phyloP scores from a whole-genome alignment of 2,329 filamentous ascomycete species.

The Leptodontidium sp. region DNA sequence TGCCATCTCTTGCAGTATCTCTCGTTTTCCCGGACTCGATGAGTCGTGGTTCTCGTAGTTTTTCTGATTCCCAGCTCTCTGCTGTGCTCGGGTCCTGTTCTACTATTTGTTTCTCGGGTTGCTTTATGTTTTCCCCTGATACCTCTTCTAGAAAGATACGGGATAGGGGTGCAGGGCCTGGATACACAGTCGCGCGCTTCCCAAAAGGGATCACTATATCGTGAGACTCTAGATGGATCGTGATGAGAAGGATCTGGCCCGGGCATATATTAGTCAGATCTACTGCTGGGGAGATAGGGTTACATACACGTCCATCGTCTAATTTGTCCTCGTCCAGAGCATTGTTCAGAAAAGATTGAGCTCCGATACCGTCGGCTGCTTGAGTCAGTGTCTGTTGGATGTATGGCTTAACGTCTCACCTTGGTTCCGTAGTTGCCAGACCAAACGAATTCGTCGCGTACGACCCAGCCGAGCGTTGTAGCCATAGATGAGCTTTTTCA shows the following conservation, averaged over 20 bases:
- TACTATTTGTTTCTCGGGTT: conserved; percentile 6
- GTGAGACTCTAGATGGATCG: no score
- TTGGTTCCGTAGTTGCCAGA: neutral
- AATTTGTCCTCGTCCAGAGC: conserved; percentile 13
- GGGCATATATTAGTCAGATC: neutral
- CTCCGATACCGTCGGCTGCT: conserved; percentile 4
- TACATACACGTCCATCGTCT: no score
- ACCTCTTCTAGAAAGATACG: conserved; percentile 9
- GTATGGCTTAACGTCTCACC: neutral
- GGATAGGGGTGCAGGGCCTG: neutral
- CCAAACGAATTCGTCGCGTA: neutral
- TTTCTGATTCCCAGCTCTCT: neutral
- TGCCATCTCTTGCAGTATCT: conserved; percentile 9
- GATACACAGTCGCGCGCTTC: conserved; percentile 6
- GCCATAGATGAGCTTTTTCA: no score
- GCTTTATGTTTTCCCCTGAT: conserved; percentile 9
- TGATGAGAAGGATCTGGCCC: conserved; percentile 6
- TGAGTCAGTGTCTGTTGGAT: conserved; percentile 2
- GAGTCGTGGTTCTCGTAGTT: neutral
- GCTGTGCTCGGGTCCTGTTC: neutral
- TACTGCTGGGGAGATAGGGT: neutral
- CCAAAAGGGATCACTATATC: conserved; percentile 10
- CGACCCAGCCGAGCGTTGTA: neutral
- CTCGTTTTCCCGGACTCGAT: conserved; percentile 1
- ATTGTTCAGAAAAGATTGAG: conserved; percentile 8